Conservation (phyloP, 148 eudicot species). For the Selenicereus undatus region DNA sequence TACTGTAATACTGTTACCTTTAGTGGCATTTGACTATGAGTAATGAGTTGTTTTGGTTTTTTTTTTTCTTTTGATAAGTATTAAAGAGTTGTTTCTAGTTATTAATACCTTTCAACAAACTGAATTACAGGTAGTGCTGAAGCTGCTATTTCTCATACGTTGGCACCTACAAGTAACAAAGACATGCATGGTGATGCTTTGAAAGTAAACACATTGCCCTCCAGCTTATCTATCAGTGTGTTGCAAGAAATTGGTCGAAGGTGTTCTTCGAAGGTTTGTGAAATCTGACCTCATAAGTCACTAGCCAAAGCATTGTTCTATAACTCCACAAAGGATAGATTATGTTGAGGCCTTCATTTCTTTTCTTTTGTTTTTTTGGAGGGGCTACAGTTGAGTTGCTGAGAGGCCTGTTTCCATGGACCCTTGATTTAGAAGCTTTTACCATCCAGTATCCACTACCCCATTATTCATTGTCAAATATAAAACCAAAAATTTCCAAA, state of each 20-base stretch:
- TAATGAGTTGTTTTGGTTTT: neutral
- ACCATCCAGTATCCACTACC: neutral
- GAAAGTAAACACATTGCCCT: constrained; percentile 41
- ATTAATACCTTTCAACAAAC: constrained; percentile 2
- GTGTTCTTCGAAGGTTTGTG: constrained; percentile 78
- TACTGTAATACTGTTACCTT: neutral
- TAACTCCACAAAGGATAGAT: neutral
- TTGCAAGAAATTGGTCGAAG: constrained; percentile 94
- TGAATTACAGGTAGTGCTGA: constrained; percentile 30
- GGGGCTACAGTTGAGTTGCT: neutral
- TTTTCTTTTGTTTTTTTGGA: neutral
- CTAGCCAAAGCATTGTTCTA: neutral
- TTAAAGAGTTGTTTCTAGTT: neutral
- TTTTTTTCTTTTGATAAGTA: no score
- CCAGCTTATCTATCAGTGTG: constrained; percentile 70
- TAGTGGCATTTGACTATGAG: neutral
- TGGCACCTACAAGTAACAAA: constrained; percentile 33
- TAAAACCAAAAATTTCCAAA: neutral
- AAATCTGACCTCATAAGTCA: neutral
- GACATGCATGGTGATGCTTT: constrained; percentile 46
- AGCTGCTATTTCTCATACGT: constrained; percentile 32
- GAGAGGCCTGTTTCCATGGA: neutral
- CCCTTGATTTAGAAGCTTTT: neutral
- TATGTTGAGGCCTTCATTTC: neutral
- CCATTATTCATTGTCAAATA: neutral